Evolutionary conservation across 2,329 filamentous ascomycete species (phyloP).

Genomic region (Ophiostoma angusticollis): DNA sequence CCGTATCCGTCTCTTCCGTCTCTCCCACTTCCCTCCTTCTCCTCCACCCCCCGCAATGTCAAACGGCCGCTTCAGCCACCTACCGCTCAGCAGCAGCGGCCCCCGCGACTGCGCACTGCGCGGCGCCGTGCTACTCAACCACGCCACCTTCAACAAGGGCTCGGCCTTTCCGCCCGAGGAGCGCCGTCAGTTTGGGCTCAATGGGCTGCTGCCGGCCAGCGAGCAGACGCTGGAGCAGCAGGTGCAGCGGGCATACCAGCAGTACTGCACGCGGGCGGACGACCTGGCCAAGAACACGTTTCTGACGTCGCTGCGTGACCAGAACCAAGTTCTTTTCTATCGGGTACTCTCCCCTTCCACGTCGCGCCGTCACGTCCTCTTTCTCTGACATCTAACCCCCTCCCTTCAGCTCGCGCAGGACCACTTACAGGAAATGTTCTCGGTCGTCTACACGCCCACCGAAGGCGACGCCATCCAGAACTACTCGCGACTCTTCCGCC

Average conservation of each 20-base stretch:
- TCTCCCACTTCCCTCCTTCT: too few species aligned
- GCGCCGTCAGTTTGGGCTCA: constrained; percentile 54
- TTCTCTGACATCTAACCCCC: not conserved
- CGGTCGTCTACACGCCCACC: constrained; percentile 81
- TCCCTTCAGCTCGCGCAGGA: constrained; percentile 51
- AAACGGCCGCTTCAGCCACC: constrained; percentile 23
- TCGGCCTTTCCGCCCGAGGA: constrained; percentile 63
- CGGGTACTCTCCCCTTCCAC: too few species aligned
- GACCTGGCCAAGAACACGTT: constrained; percentile 78
- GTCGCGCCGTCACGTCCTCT: too few species aligned
- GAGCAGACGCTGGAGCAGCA: constrained; percentile 69
- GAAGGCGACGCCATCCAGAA: constrained; percentile 82
- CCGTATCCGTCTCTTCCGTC: too few species aligned
- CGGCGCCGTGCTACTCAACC: constrained; percentile 46
- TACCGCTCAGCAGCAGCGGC: constrained; percentile 34
- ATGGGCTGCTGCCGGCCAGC: constrained; percentile 58
- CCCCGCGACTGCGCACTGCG: constrained; percentile 36
- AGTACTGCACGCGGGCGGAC: constrained; percentile 52
- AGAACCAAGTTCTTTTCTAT: constrained; percentile 76
- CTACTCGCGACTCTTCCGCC: constrained; percentile 65
- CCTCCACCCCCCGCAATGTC: constrained; percentile 5
- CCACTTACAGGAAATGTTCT: constrained; percentile 78
- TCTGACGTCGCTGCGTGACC: constrained; percentile 70
- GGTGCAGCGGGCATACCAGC: constrained; percentile 62
- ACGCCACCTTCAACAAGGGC: constrained; percentile 68